These are phyloP conservation scores for Mycena metata DNA, from an alignment of 768 basidiomycete genomes.

Conservation along the genomic window DNA sequence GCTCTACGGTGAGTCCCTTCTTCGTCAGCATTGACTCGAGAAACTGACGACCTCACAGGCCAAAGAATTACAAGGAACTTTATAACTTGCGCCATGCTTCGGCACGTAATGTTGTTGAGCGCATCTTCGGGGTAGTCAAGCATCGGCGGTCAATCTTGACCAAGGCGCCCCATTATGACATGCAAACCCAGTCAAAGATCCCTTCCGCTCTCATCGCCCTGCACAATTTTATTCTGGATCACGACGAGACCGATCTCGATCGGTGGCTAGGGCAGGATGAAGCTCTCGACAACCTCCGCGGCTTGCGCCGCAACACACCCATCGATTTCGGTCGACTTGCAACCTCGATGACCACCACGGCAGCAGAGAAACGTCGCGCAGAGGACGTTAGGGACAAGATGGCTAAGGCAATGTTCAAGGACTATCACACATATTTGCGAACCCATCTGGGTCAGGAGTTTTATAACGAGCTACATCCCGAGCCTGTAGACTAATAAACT, in stretches of 20 bases:
- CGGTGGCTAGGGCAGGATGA: too few relatives aligned
- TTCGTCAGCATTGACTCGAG: constrained; percentile 23
- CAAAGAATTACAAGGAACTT: constrained; percentile 52
- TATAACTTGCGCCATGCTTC: too few relatives aligned
- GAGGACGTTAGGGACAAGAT: constrained; percentile 11
- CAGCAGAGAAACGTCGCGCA: constrained; percentile 30
- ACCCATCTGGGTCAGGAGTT: neutral
- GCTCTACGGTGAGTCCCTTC: constrained; percentile 27
- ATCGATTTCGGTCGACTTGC: constrained; percentile 21
- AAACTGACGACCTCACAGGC: constrained; percentile 41
- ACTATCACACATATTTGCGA: constrained; percentile 12
- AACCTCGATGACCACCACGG: neutral
- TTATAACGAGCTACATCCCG: neutral
- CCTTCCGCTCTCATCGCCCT: constrained; percentile 39
- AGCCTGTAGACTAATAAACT: too few relatives aligned
- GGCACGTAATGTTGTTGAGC: too few relatives aligned
- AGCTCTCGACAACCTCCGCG: too few relatives aligned
- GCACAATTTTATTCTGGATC: constrained; percentile 44
- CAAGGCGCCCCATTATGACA: constrained; percentile 37
- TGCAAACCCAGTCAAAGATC: constrained; percentile 44
- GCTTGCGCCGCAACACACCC: too few relatives aligned
- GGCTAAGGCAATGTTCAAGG: constrained; percentile 15
- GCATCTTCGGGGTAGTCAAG: constrained; percentile 49
- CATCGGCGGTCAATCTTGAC: constrained; percentile 34
- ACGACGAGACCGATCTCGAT: too few relatives aligned